Base-by-base conservation (phyloP, 345 rosid species). In the Camelina laxa region DNA sequence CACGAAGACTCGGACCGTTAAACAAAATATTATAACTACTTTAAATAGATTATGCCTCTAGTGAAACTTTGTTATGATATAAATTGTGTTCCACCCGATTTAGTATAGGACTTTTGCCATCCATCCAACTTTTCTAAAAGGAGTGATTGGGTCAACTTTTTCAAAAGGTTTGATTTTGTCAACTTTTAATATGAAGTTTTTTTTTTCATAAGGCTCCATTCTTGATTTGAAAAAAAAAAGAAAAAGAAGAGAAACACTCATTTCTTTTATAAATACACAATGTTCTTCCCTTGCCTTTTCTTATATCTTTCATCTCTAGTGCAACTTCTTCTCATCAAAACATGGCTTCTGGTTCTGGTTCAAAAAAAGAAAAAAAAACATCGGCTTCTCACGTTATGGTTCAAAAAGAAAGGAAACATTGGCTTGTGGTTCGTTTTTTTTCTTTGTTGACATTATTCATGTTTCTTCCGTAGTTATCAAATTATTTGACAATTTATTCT, bases 251-350 rank as follows among this genome's bases (percentile, higher is more conserved):
- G 2, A 30, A 30, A 27, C 48, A 44, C 17, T 44, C 17, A 44
- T 44, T 14, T 17, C 7, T 31, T 17, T 27, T 65, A 48, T 65
- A 65, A 47, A 65, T 31, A 17, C 42, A 17, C 69, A 65, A 65
- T 44, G 7, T 19, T 24, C 17, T 48, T 48, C 44, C 41, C 57
- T 31, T 65, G 17, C 42, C n/a, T 65, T 48, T 7, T 49, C 56
- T 31, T 17, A 30, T 30, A 56, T 30, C 47, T 56, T 30, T 17
- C 19, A 56, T 30, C 6, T 56, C 11, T 65, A 7, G 5, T 27
- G 42, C 41, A 65, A 48, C 19, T 56, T 56, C 14, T 31, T 49
- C 31, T 12, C 45, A 65, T 13, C 70, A 14, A 42, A 41, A 13
- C 45, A 41, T 65, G 56, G 69, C 44, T 31, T 65, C 69, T 16